Conservation (phyloP, 2,329 filamentous ascomycete species). For the Trichoderma brevicompactum region DNA sequence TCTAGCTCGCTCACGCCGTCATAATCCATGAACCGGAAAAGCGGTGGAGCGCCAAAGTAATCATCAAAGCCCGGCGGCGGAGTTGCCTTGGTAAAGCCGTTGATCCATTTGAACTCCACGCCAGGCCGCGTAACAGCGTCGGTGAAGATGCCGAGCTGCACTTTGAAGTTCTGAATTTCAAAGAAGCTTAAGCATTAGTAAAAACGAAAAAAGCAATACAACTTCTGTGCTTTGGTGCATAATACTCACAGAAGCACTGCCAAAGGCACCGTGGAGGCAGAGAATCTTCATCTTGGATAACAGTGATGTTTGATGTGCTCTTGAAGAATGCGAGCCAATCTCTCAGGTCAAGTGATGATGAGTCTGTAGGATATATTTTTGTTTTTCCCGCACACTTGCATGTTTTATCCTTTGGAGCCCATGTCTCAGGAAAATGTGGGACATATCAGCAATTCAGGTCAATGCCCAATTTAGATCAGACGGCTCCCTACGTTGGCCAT, state of each 20-base stretch:
- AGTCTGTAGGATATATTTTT: background rate
- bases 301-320: background rate
- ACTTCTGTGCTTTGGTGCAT: background rate
- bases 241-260: slow-evolving; percentile 56
- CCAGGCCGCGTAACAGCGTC: slow-evolving; percentile 31
- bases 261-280: slow-evolving; percentile 62
- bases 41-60: slow-evolving; percentile 60
- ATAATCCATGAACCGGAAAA: slow-evolving; percentile 59
- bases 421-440: background rate
- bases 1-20: slow-evolving; percentile 49
- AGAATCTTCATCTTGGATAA: slow-evolving; percentile 54
- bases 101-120: slow-evolving; percentile 53
- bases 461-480: background rate
- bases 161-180: slow-evolving; percentile 55
- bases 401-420: background rate
- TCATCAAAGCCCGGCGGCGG: slow-evolving; percentile 60
- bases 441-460: background rate
- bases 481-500: background rate
- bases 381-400: background rate
- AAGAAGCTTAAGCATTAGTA: background rate
- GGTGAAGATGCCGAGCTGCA: slow-evolving; percentile 51
- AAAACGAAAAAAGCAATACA: slow-evolving; percentile 10
- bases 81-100: slow-evolving; percentile 54
- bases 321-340: background rate
- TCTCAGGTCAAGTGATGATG: too few species aligned